These are phyloP conservation scores for Nigrospora osmanthi DNA, from an alignment of 2,329 filamentous ascomycete genomes.

Conservation along the genomic window DNA sequence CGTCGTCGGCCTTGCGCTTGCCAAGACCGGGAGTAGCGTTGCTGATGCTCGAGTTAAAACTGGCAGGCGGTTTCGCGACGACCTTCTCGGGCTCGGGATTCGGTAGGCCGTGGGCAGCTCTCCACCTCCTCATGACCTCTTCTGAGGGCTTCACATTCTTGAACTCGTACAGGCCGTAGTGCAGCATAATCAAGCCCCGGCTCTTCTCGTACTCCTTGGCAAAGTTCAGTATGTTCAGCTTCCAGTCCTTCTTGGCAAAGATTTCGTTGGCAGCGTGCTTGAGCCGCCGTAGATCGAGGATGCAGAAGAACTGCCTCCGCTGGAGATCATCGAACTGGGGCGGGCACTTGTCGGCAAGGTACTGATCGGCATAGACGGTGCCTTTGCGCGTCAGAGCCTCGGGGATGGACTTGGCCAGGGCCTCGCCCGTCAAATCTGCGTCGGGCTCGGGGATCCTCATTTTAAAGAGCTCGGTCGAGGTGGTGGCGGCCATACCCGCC, in stretches of 20 bases:
- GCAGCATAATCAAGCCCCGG: constrained; percentile 51
- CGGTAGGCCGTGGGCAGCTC: constrained; percentile 45
- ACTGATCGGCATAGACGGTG: constrained; percentile 54
- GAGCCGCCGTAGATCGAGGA: constrained; percentile 52
- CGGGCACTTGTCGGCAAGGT: constrained; percentile 48
- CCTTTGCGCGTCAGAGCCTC: constrained; percentile 41
- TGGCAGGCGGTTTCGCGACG: constrained; percentile 17
- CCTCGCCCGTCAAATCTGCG: constrained; percentile 47
- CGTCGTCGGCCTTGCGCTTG: constrained; percentile 52
- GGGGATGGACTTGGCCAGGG: constrained; percentile 44
- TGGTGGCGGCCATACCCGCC: constrained; percentile 40
- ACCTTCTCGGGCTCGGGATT: constrained; percentile 35
- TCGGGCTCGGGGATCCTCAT: constrained; percentile 53
- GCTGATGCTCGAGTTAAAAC: constrained; percentile 18
- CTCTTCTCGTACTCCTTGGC: constrained; percentile 60
- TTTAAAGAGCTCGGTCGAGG: constrained; percentile 44
- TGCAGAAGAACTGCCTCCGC: constrained; percentile 54
- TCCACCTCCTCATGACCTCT: constrained; percentile 51
- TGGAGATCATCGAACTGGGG: constrained; percentile 50
- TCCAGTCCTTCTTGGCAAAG: constrained; percentile 54
- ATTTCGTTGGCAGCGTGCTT: constrained; percentile 56
- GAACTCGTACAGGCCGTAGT: constrained; percentile 56
- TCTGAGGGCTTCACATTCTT: constrained; percentile 53
- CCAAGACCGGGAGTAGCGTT: constrained; percentile 21
- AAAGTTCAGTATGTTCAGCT: constrained; percentile 54